These are phyloP conservation scores for Russula dissimulans DNA, from an alignment of 768 basidiomycete genomes.

Conservation along the genomic window DNA sequence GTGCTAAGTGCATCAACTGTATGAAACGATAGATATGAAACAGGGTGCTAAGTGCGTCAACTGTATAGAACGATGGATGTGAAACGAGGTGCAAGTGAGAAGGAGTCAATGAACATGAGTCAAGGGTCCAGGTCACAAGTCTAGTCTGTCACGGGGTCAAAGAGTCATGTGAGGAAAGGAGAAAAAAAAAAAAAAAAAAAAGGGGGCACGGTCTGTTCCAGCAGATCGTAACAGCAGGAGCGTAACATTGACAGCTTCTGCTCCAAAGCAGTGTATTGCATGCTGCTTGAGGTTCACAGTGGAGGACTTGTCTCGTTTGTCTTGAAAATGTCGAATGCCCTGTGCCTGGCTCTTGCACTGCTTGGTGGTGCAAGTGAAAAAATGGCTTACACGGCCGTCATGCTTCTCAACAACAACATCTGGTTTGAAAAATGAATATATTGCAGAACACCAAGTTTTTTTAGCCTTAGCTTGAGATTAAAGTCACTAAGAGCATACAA, in stretches of 20 bases:
- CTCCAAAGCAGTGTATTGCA: background rate
- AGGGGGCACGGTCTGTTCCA: too few species aligned
- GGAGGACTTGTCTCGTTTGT: background rate
- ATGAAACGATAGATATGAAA: too few species aligned
- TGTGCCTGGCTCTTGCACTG: background rate
- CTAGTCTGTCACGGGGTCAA: too few species aligned
- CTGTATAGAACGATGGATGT: too few species aligned
- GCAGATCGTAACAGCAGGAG: too few species aligned
- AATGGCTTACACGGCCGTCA: background rate
- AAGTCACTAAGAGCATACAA: background rate
- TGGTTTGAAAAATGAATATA: background rate
- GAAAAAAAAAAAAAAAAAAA: too few species aligned
- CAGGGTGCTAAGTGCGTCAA: too few species aligned
- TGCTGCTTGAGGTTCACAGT: background rate
- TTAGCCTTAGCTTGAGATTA: background rate
- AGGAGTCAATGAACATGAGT: too few species aligned
- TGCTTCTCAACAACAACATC: background rate
- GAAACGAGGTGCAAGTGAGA: too few species aligned
- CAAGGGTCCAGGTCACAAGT: too few species aligned
- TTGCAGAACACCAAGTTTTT: background rate
- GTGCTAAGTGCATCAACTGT: too few species aligned
- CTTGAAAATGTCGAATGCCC: background rate
- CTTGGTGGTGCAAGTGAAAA: background rate
- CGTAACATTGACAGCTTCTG: background rate
- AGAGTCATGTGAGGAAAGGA: too few species aligned